These are phyloP conservation scores for Colletotrichum camelliae DNA, from an alignment of 2,329 filamentous ascomycete genomes.

Conservation along the genomic window DNA sequence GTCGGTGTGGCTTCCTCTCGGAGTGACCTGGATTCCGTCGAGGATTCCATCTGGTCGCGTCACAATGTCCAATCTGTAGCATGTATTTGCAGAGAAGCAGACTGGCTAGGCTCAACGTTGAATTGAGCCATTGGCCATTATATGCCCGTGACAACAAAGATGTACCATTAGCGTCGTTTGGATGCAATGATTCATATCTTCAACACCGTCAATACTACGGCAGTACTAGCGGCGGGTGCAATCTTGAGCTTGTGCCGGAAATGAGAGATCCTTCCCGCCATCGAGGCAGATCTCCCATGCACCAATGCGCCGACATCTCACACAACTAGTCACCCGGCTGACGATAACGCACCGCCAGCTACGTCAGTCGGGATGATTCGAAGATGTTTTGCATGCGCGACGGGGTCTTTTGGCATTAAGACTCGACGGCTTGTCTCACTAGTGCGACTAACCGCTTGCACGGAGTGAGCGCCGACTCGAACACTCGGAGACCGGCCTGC, in stretches of 20 bases:
- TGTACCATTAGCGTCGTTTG: neutral
- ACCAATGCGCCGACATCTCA: neutral
- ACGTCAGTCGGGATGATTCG: neutral
- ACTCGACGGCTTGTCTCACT: neutral
- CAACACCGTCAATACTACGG: neutral
- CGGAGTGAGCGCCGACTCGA: neutral
- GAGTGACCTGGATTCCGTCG: neutral
- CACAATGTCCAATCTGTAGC: neutral
- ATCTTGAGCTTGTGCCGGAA: neutral
- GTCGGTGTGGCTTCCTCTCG: neutral
- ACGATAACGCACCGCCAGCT: neutral
- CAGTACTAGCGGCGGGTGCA: neutral
- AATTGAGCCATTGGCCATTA: neutral
- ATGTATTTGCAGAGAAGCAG: neutral
- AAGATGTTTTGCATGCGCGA: neutral
- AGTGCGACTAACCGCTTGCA: neutral
- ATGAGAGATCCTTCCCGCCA: neutral
- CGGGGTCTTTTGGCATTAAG: neutral
- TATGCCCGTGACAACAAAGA: neutral
- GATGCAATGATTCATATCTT: neutral
- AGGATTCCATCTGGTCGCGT: neutral
- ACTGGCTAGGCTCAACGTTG: rapidly evolving
- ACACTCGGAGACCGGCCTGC: neutral
- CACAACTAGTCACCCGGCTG: neutral
- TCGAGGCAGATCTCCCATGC: neutral